Evolutionary conservation across 345 rosid genomes (phyloP).

Genomic region (Euphorbia peplus): DNA sequence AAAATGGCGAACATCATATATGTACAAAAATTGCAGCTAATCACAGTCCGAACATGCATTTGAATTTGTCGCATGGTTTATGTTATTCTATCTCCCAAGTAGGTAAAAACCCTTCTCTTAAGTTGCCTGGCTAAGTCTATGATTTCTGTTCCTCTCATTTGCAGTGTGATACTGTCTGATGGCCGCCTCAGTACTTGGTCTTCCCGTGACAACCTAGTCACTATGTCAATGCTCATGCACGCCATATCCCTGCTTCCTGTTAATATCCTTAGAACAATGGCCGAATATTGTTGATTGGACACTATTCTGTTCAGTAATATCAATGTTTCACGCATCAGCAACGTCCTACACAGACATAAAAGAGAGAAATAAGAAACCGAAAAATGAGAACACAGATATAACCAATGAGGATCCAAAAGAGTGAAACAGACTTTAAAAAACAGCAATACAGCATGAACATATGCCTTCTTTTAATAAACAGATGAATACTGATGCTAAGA

Average conservation of each 20-base stretch:
- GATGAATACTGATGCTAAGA: too few relatives aligned
- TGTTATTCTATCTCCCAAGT: slow-evolving; percentile 45
- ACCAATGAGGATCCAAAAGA: neutral
- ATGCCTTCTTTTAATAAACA: too few relatives aligned
- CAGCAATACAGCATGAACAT: too few relatives aligned
- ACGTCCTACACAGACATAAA: slow-evolving; percentile 39
- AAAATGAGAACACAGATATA: neutral
- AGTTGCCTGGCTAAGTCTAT: slow-evolving; percentile 59
- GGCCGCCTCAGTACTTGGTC: slow-evolving; percentile 26
- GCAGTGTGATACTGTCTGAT: slow-evolving; percentile 30
- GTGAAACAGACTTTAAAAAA: too few relatives aligned
- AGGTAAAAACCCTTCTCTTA: slow-evolving; percentile 61
- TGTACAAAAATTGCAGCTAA: too few relatives aligned
- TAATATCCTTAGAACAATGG: slow-evolving; percentile 46
- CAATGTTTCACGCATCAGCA: slow-evolving; percentile 68
- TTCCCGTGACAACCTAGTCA: slow-evolving; percentile 58
- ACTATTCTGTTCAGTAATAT: slow-evolving; percentile 80
- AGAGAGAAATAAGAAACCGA: neutral
- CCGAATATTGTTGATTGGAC: slow-evolving; percentile 55
- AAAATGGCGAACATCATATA: too few relatives aligned
- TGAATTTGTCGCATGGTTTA: neutral
- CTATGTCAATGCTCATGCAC: slow-evolving; percentile 64
- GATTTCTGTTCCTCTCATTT: slow-evolving; percentile 59
- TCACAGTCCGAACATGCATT: too few relatives aligned
- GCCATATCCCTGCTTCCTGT: slow-evolving; percentile 78